Percentiles rank a stretch among this genome's conserved stretches.
Evolutionary conservation across 1,139 yeast genomes (phyloP).

Genomic region (Diutina ranongensis): DNA sequence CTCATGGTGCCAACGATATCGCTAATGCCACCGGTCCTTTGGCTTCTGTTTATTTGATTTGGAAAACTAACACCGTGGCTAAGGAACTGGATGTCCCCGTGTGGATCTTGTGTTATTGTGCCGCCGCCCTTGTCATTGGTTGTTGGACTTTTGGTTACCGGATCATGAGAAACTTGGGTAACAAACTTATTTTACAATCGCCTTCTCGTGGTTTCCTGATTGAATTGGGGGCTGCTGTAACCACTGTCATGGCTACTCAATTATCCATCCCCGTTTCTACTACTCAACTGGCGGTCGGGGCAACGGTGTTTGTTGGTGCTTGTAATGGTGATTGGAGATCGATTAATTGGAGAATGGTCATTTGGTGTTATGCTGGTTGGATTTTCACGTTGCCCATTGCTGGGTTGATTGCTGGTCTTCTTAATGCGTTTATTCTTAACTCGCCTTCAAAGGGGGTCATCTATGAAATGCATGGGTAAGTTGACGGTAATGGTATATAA

Average conservation of each 20-base stretch:
- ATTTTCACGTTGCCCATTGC: constrained; percentile 62
- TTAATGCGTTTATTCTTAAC: constrained; percentile 53
- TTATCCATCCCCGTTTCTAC: constrained; percentile 67
- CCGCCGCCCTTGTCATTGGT: constrained; percentile 57
- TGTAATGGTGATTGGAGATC: constrained; percentile 55
- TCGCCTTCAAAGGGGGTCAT: constrained; percentile 46
- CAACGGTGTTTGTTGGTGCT: constrained; percentile 65
- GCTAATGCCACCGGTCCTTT: constrained; percentile 74
- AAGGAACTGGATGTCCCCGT: constrained; percentile 49
- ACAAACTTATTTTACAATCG: constrained; percentile 63
- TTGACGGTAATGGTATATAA: too few species aligned
- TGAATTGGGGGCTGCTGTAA: constrained; percentile 71
- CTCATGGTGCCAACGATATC: constrained; percentile 76
- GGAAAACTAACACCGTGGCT: constrained; percentile 40
- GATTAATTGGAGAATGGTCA: constrained; percentile 71
- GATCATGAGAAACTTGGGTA: constrained; percentile 63
- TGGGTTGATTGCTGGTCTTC: constrained; percentile 58
- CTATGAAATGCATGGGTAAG: constrained; percentile 12
- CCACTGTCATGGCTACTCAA: constrained; percentile 68
- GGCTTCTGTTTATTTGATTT: constrained; percentile 51
- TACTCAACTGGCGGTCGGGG: constrained; percentile 75
- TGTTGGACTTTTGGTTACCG: constrained; percentile 65
- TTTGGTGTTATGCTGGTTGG: constrained; percentile 69
- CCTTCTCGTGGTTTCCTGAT: constrained; percentile 75
- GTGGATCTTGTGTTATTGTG: constrained; percentile 65